A percentile compares a stretch with the other conserved stretches of the same genome.
phyloP scores from a whole-genome alignment of 73 alveolate genomes.

The Stentor coeruleus region DNA sequence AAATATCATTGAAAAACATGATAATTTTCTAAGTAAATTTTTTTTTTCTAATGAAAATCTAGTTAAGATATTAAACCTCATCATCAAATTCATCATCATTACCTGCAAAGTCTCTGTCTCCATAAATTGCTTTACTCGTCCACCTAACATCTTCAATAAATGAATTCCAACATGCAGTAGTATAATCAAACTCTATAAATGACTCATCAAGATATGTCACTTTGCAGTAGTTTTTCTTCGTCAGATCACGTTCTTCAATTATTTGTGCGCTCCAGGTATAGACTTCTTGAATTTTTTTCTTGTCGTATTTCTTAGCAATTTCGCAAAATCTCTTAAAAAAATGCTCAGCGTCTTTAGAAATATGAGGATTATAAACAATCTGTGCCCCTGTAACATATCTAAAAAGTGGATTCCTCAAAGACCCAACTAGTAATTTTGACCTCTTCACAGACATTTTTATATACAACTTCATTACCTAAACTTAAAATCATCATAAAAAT shows the following conservation, averaged over 20 bases:
- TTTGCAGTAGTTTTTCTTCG: background rate
- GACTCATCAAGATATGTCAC: background rate
- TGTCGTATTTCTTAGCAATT: background rate
- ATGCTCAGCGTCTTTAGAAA: background rate
- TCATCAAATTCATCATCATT: slow-evolving; percentile 3
- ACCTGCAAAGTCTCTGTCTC: background rate
- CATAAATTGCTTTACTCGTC: background rate
- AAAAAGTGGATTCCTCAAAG: background rate
- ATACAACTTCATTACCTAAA: too few relatives aligned
- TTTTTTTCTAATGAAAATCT: too few relatives aligned
- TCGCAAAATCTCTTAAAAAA: background rate
- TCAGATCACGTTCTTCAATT: background rate
- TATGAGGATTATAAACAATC: background rate
- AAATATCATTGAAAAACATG: too few relatives aligned
- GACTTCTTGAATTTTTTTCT: background rate
- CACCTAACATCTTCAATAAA: background rate
- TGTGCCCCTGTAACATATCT: background rate
- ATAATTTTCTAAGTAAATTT: too few relatives aligned
- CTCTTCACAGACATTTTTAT: background rate
- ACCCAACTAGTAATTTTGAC: background rate
- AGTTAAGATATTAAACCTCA: background rate
- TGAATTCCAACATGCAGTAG: background rate
- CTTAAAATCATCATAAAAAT: too few relatives aligned
- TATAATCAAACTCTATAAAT: background rate
- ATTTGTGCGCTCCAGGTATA: background rate